Evolutionary conservation across 2,329 filamentous ascomycete genomes (phyloP), one percentile per base, ranked within the genome.

Genomic region (Mycocentrospora acerina): DNA sequence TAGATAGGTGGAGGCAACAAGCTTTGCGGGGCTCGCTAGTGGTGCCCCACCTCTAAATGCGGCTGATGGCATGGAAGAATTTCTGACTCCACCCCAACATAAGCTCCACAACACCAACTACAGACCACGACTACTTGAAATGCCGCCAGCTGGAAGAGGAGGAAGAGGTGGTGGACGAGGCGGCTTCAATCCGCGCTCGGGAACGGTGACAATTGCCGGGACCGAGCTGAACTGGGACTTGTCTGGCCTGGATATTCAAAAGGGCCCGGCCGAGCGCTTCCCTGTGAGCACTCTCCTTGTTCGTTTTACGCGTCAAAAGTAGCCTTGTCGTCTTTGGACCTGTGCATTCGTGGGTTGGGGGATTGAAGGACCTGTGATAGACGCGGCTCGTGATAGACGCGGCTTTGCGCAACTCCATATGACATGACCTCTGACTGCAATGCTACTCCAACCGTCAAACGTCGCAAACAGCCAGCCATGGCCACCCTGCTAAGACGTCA

Each of bases 211-310:
- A 44, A 71, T 72, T 48, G 70, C 60, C 25, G 70, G 70, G 38
- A 66, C 68, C 7, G 69, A 71, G 41, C 47, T 72, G 38, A 60
- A 66, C 32, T 70, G 66, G 67, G 68, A 69, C 40, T 55, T 68
- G 37, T 55, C 55, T 38, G 66, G 70, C 40, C 59, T 70, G 28
- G 64, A 69, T 16, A 59, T 71, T 5, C 57, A 66, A 40, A 65
- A 58, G 29, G 64, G 60, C 29, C 69, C 69, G 16, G 62, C 63
- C 32, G 67, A 69, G 48, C 61, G 64, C 35, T 72, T 69, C 55
- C 69, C 69, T 36, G 67, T 69, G 54, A 56, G 64, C 44, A 19
- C 7, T 30, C 19, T 28, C 29, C 35, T 16, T 29, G 30, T 22
- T 25, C 18, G 29, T 37, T 28, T 40, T 31, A 27, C 31, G 24